Base-by-base conservation (phyloP, 495 filamentous ascomycete species). In the Pyronema domesticum region DNA sequence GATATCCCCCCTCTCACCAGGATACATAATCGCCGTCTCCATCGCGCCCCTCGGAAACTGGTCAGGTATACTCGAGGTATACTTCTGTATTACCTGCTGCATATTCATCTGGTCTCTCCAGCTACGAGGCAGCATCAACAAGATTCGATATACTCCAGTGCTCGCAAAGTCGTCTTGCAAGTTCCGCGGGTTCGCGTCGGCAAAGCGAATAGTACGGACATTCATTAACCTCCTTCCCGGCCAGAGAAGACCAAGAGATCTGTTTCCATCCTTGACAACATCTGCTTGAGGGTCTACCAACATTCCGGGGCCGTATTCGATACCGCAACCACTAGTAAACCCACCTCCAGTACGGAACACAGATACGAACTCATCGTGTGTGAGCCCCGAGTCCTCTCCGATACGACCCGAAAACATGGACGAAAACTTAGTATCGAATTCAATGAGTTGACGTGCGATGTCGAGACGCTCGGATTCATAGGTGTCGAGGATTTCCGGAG, bases 101-200 rank as follows among this genome's bases (percentile, higher is more conserved):
- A 68, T 71, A 4, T 34, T 52, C 3, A 67, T 67, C 3, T 64
- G 35, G 0, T 66, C 60, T 1, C 68, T 57, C 8, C 73, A 62
- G 40, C 70, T 67, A 1, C 60, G 47, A 0, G 70, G 70, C 17
- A 73, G 68, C 1, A 74, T 62, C 15, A 64, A 57, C 1, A 76
- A 54, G n/a, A 75, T 69, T 17, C 73, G 71, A 64, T 71, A 74
- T 11, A 72, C 68, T 9, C 71, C 73, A 3, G 68, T 73, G 0
- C 69, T 72, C 6, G 57, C 56, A 55, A 73, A 70, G 71, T 73
- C 73, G 60, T 76, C 74, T 49, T 76, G 74, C 17, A 76, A 44
- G 46, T 75, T 64, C 0, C 72, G 66, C 6, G 56, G 62, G 45
- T 67, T 68, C 0, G 67, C 72, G 62, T 76, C 74, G 1, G 73